phyloP scores from a whole-genome alignment of 176 grass and related monocot genomes.

The Phragmites australis region DNA sequence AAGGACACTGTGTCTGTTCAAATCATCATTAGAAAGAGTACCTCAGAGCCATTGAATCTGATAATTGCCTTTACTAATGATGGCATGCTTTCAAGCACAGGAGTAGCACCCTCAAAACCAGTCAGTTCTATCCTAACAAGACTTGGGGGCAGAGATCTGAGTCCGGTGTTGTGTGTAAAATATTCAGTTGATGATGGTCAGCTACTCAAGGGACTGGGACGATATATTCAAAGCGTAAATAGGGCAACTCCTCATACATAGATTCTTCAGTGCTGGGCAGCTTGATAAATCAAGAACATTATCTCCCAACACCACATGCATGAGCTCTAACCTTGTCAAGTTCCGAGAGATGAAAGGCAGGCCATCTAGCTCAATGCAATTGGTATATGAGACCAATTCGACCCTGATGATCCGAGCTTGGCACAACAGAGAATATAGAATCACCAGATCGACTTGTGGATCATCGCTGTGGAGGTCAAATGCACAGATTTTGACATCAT shows the following conservation, averaged over 20 bases:
- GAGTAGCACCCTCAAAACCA: not conserved
- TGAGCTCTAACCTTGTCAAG: constrained; percentile 28
- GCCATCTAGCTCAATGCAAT: not conserved
- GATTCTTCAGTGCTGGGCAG: constrained; percentile 19
- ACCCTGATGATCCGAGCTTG: not conserved
- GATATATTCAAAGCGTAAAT: not conserved
- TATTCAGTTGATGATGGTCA: constrained; percentile 1
- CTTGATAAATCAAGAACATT: constrained; percentile 22
- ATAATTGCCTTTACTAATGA: too few relatives aligned
- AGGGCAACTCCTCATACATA: not conserved
- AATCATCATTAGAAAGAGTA: not conserved
- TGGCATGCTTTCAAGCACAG: too few relatives aligned
- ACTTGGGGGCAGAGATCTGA: constrained; percentile 13
- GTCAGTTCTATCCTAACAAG: not conserved
- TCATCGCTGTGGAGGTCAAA: not conserved
- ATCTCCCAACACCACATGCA: not conserved
- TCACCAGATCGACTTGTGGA: not conserved
- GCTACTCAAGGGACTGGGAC: not conserved
- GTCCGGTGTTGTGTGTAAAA: not conserved
- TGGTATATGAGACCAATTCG: not conserved
- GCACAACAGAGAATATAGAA: not conserved
- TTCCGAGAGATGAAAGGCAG: not conserved
- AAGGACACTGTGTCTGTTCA: not conserved
- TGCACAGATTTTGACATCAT: not conserved
- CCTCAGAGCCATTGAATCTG: not conserved